Conservation (phyloP, 495 filamentous ascomycete genomes). For the Corynascus novoguineensis region DNA sequence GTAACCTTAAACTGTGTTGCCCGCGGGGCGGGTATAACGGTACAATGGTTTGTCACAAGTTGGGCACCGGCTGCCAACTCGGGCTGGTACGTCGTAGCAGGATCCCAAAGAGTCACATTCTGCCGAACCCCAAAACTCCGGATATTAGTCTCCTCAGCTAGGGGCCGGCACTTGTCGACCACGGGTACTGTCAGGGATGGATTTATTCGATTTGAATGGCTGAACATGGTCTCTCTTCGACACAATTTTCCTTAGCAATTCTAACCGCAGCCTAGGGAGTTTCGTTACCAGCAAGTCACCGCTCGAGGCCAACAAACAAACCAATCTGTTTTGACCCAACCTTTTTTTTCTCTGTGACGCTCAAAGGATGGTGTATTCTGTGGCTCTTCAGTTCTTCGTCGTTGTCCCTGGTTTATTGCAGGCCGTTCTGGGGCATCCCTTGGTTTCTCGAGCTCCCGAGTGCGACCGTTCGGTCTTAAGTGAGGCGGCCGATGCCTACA, state of each 20-base stretch:
- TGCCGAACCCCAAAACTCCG: not conserved
- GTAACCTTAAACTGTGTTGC: not conserved
- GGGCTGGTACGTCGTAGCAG: no score
- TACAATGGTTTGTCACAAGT: not conserved
- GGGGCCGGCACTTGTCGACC: not conserved
- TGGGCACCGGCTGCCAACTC: not conserved
- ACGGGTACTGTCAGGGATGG: no score
- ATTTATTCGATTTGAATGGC: no score
- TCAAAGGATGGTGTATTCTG: not conserved
- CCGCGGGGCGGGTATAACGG: no score
- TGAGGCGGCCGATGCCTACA: conserved; percentile 38
- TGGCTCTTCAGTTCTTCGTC: no score
- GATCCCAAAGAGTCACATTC: not conserved
- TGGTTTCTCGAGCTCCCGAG: not conserved
- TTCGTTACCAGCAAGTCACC: no score
- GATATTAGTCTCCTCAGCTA: not conserved
- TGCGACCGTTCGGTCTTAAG: conserved; percentile 25
- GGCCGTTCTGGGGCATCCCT: not conserved
- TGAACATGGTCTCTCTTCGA: no score
- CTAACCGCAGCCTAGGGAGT: no score
- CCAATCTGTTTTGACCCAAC: no score
- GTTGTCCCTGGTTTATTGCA: not conserved
- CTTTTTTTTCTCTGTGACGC: no score
- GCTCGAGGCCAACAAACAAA: no score
- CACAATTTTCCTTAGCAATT: no score